Conservation (phyloP, 139 green algal species). For the Chlorella sorokiniana region DNA sequence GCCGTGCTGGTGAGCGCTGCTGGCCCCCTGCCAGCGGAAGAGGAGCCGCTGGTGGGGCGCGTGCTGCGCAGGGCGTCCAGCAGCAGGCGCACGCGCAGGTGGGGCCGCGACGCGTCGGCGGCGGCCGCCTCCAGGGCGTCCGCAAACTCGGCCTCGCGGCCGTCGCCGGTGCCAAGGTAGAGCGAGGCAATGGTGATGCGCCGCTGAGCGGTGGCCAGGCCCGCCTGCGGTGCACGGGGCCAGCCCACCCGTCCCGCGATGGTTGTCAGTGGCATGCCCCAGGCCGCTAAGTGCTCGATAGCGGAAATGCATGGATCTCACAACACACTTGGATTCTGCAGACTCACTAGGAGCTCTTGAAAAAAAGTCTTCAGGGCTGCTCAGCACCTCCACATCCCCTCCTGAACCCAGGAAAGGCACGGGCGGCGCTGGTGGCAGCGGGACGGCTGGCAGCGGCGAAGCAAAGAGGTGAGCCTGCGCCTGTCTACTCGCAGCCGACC, state of each 20-base stretch:
- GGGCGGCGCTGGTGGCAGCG: neutral
- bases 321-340: neutral
- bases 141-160: constrained; percentile 37
- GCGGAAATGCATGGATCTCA: too few species aligned
- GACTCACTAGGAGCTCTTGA: constrained; percentile 7
- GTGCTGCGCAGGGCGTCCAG: constrained; percentile 44
- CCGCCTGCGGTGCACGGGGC: neutral
- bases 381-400: neutral
- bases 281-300: too few species aligned
- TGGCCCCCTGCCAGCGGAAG: neutral
- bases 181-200: constrained; percentile 39
- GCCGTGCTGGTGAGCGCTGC: constrained; percentile 33
- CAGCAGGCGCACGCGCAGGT: constrained; percentile 27
- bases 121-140: constrained; percentile 18
- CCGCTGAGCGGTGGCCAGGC: constrained; percentile 11
- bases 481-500: too few species aligned
- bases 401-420: neutral
- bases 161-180: constrained; percentile 35
- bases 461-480: neutral
- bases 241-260: too few species aligned
- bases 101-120: neutral
- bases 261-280: too few species aligned
- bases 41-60: neutral
- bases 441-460: neutral
- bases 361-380: constrained; percentile 14